Evolutionary conservation across 371 early-diverging fungal species (phyloP), one percentile per base, ranked within the genome.

Genomic region (Mucor velutinosus): DNA sequence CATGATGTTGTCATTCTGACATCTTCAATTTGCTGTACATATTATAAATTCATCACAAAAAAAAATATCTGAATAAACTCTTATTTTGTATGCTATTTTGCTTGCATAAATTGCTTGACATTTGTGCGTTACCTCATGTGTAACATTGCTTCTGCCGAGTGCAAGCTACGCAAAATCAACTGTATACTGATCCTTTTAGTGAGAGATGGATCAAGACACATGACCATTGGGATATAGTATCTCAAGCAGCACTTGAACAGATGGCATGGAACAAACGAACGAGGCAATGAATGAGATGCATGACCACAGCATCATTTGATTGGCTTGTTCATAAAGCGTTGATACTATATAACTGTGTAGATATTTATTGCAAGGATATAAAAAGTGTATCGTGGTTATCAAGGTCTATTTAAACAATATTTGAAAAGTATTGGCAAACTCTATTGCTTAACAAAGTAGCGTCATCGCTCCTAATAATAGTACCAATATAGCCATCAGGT

Each of bases 401-500:
- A 21, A 47, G 47, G 21, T 53, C 53, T 27, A 53, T 37, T 30
- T 63, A 63, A 14, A 63, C 55, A 35, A 65, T 32, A 27, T 58
- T 58, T 47, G 58, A 65, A 49, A 71, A 71, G 29, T 66, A 71
- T 33, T 71, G 66, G 19, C 33, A 45, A 7, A 71, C 43, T 39
- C 60, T 57, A 33, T 71, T 58, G 39, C 71, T 66, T 7, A 71
- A 43, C 14, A 17, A 12, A 39, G 23, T 11, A 25, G 62, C 66
- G 53, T 62, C 63, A 37, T 71, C 63, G 29, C 69, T 60, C 12
- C 74, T 35, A 17, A 74, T 3, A 30, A 77, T 75, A 33, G 69
- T 63, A 11, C 76, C 79, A 62, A 81, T 76, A 33, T 81, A 78
- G 1, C 81, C 81, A 64, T 81, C 81, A 8, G 81, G 79, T 49